phyloP scores from a whole-genome alignment of 176 grass and related monocot species.

The Rhynchospora breviuscula region DNA sequence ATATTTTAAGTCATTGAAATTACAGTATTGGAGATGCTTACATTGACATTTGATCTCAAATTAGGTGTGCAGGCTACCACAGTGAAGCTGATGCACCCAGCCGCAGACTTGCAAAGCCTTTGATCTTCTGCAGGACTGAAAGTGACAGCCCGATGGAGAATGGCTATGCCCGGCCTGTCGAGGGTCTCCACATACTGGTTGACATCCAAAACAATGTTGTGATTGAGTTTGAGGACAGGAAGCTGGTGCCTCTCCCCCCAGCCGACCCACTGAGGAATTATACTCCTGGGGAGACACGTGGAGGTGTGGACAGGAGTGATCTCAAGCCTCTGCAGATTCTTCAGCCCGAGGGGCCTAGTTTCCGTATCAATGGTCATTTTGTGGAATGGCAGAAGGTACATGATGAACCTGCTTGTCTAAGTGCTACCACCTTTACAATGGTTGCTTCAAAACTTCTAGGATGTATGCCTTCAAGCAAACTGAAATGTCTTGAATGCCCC shows the following conservation, averaged over 20 bases:
- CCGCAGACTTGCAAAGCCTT: constrained; percentile 80
- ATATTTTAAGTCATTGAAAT: no score
- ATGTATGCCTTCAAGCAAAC: not conserved
- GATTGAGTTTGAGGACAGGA: constrained; percentile 96
- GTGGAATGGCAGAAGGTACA: constrained; percentile 98
- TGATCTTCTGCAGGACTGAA: constrained; percentile 99
- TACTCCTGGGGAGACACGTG: constrained; percentile 91
- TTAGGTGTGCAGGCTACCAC: constrained; percentile 90
- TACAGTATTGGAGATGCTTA: not conserved
- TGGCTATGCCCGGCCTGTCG: constrained; percentile 96
- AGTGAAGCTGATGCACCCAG: constrained; percentile 80
- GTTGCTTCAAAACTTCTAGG: not conserved
- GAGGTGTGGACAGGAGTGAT: constrained; percentile 95
- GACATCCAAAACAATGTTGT: constrained; percentile 91
- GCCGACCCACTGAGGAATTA: constrained; percentile 97
- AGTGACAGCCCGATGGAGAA: constrained; percentile 99
- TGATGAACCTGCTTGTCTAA: not conserved
- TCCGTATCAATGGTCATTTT: constrained; percentile 92
- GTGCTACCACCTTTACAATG: not conserved
- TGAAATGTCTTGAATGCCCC: no score
- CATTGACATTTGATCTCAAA: not conserved
- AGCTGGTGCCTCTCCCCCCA: constrained; percentile 80
- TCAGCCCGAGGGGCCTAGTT: constrained; percentile 96
- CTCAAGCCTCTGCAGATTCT: constrained; percentile 82
- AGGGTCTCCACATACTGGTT: constrained; percentile 85